Conservation (phyloP, 2,329 filamentous ascomycete genomes). For the Fusarium sp. region DNA sequence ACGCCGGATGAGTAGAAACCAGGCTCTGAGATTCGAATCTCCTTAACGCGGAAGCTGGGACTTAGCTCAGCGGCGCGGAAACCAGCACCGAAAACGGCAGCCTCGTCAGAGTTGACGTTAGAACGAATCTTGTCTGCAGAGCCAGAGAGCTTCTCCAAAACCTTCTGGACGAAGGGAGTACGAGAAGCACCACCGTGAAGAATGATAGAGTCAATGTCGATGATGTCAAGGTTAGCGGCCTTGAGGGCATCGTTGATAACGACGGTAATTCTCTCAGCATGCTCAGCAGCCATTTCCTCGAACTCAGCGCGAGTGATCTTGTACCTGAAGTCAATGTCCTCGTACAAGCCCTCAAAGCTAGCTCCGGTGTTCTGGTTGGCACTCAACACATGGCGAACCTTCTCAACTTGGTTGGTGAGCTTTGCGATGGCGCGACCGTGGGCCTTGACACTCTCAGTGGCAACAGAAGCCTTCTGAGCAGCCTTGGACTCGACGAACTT, state of each 20-base stretch:
- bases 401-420: constrained; percentile 92
- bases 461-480: constrained; percentile 73
- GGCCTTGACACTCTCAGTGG: constrained; percentile 71
- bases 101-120: constrained; percentile 97
- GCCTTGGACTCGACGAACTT: constrained; percentile 79
- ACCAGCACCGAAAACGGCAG: constrained; percentile 93
- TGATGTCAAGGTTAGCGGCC: constrained; percentile 76
- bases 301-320: constrained; percentile 85
- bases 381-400: constrained; percentile 87
- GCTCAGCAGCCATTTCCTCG: constrained; percentile 78
- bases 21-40: constrained; percentile 86
- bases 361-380: constrained; percentile 86
- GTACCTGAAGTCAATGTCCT: constrained; percentile 94
- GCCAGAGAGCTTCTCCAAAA: constrained; percentile 81
- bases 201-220: constrained; percentile 88
- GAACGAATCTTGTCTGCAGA: constrained; percentile 83
- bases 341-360: constrained; percentile 89
- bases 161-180: constrained; percentile 93
- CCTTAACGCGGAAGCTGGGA: constrained; percentile 97
- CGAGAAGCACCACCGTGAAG: constrained; percentile 91
- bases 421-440: constrained; percentile 90
- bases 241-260: constrained; percentile 82
- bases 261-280: constrained; percentile 74
- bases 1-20: constrained; percentile 80
- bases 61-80: constrained; percentile 94